Evolutionary conservation across 2,329 filamentous ascomycete genomes (phyloP), one percentile per base, ranked within the genome.

Genomic region (Pestalotiopsis sp.): DNA sequence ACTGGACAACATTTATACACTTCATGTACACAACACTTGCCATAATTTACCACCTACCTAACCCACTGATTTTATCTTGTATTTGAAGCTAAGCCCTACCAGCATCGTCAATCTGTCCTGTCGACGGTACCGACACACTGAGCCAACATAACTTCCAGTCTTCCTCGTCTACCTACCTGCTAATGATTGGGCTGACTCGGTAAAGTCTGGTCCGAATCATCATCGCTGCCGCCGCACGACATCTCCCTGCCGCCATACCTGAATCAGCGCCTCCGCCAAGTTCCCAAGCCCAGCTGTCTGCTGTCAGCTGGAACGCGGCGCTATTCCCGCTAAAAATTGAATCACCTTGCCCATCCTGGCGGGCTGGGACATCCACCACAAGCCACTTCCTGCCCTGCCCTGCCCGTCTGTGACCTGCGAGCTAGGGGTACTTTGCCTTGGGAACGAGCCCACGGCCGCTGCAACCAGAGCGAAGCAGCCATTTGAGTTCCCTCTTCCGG

Each of bases 401-500:
- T 39, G 59, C 17, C 13, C 14, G 25, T 14, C 41, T 49, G 41
- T 36, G 31, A 36, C 31, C 31, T 36, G 31, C 31, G 31, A 36
- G 31, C 31, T 36, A 9, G 31, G 31, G 31, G 31, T 36, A 36
- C 31, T 36, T 36, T 36, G 7, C 31, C 31, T 36, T 36, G 31
- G 31, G 31, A 9, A 36, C 31, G 17, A 52, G 45, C 45, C 45
- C 45, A 52, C 14, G 45, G 20, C 45, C 45, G 45, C 45, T n/a
- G 45, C 14, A 52, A 20, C 20, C 45, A 52, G 17, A 20, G n/a
- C 45, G 17, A 52, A 52, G 45, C 45, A 23, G 41, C 41, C 41
- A 13, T 64, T 27, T 20, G 63, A 66, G 23, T 66, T 66, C 63
- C 63, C 63, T 66, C 17, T 38, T 66, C 63, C 63, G 63, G 63